Evolutionary conservation across 1,284 basidiomycete genomes (phyloP).

Genomic region (Cutaneotrichosporon daszewskae): DNA sequence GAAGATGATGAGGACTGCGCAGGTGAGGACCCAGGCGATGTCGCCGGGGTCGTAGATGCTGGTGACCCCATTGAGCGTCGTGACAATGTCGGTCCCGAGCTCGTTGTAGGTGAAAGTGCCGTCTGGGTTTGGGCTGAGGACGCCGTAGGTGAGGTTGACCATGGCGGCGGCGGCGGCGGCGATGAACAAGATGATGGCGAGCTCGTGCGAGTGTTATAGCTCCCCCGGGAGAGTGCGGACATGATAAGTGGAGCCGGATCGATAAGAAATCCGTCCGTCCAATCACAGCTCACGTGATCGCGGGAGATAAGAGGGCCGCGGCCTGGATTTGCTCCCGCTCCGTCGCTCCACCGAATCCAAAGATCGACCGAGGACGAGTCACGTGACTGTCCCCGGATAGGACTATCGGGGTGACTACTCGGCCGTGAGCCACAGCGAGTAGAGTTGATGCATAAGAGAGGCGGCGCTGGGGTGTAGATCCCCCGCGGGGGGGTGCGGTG

Average conservation of each 20-base stretch:
- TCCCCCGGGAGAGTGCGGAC: too few relatives aligned
- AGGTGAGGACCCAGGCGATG: conserved; percentile 74
- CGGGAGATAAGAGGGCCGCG: too few relatives aligned
- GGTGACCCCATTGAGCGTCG: conserved; percentile 19
- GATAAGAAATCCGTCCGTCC: not conserved
- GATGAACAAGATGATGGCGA: not conserved
- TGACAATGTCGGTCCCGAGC: conserved; percentile 28
- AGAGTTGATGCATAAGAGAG: too few relatives aligned
- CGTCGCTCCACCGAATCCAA: too few relatives aligned
- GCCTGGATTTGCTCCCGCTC: too few relatives aligned
- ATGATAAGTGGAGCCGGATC: not conserved
- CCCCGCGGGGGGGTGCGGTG: too few relatives aligned
- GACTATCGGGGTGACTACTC: too few relatives aligned
- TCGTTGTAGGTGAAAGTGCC: conserved; percentile 15
- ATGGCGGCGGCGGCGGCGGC: conserved; percentile 3
- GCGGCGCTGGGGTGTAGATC: too few relatives aligned
- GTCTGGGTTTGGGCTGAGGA: conserved; percentile 14
- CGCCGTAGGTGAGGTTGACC: conserved; percentile 23
- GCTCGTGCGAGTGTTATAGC: too few relatives aligned
- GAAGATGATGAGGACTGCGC: conserved; percentile 67
- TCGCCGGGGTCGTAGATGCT: conserved; percentile 65
- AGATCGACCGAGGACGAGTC: too few relatives aligned
- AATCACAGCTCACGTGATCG: not conserved
- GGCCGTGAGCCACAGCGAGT: too few relatives aligned
- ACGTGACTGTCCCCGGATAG: too few relatives aligned